These are phyloP conservation scores for Saccharomycopsis lassenensis DNA, from an alignment of 805 yeast genomes.

Conservation along the genomic window DNA sequence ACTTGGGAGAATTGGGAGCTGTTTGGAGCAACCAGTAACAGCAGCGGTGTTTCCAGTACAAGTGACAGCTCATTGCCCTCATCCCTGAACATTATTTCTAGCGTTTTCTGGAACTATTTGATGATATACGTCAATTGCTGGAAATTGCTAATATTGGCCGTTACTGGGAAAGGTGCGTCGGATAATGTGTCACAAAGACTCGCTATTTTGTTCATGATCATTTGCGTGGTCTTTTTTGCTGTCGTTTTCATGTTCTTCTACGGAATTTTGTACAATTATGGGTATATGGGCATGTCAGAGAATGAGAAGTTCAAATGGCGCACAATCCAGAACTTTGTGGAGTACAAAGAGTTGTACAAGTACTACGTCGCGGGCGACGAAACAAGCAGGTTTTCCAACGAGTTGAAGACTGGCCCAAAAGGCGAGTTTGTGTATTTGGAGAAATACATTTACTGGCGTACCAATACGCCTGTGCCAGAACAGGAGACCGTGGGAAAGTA, in stretches of 20 bases:
- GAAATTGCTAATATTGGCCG: constrained; percentile 1
- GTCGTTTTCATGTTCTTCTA: constrained; percentile 5
- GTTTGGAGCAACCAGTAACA: too few relatives aligned
- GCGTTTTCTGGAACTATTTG: constrained; percentile 5
- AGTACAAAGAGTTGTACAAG: constrained; percentile 7
- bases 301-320: constrained; percentile 43
- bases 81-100: too few relatives aligned
- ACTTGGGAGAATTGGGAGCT: constrained; percentile 3
- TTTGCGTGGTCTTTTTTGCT: constrained; percentile 5
- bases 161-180: background rate
- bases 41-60: too few relatives aligned
- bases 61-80: too few relatives aligned
- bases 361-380: constrained; percentile 3
- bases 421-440: constrained; percentile 9
- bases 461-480: background rate
- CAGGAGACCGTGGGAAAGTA: background rate
- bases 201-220: constrained; percentile 8
- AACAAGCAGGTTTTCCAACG: constrained; percentile 3
- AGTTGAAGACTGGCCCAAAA: constrained; percentile 3
- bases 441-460: constrained; percentile 7
- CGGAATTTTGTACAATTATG: constrained; percentile 30
- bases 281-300: constrained; percentile 67
- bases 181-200: constrained; percentile 9
- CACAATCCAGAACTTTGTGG: constrained; percentile 7
- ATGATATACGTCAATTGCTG: constrained; percentile 9